phyloP scores from a whole-genome alignment of 2,329 filamentous ascomycete genomes.

The Leptographium wingfieldii region DNA sequence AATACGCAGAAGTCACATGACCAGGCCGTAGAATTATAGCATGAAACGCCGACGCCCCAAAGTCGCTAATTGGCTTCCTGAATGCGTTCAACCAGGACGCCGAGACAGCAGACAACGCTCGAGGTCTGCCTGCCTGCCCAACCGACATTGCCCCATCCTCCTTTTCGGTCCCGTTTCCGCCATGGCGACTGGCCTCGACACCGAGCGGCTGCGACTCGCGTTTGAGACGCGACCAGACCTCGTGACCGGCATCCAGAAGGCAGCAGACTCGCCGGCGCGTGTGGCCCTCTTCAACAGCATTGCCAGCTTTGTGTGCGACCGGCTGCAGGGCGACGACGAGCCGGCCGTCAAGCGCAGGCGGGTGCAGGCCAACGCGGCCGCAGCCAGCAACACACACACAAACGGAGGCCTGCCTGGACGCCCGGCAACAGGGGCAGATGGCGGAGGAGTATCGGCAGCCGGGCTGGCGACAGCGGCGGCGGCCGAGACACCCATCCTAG shows the following conservation, averaged over 20 bases:
- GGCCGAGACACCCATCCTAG: conserved; percentile 40
- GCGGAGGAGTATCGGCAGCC: conserved; percentile 12
- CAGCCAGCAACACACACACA: conserved; percentile 4
- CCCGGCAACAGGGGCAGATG: neutral
- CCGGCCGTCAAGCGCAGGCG: conserved; percentile 37
- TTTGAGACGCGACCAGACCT: conserved; percentile 46
- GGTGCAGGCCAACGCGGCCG: conserved; percentile 26
- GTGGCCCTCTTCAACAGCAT: conserved; percentile 46
- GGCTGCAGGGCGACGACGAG: conserved; percentile 19
- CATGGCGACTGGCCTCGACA: conserved; percentile 28
- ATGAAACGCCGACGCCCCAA: too few relatives aligned
- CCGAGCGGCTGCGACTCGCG: conserved; percentile 34
- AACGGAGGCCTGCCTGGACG: conserved; percentile 11
- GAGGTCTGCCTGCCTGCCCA: neutral
- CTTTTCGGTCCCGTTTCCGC: too few relatives aligned
- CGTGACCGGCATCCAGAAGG: conserved; percentile 36
- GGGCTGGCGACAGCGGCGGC: conserved; percentile 12
- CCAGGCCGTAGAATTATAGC: too few relatives aligned
- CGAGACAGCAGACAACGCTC: too few relatives aligned
- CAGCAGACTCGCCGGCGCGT: conserved; percentile 38
- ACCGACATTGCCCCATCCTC: neutral
- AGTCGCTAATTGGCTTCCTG: conserved; percentile 18
- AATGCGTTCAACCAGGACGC: too few relatives aligned
- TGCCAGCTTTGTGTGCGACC: conserved; percentile 34
- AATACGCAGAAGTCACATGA: too few relatives aligned